A percentile compares a stretch with the other conserved stretches of the same genome.
Evolutionary conservation across 805 yeast genomes (phyloP).

Genomic region (Metschnikowia sp.): DNA sequence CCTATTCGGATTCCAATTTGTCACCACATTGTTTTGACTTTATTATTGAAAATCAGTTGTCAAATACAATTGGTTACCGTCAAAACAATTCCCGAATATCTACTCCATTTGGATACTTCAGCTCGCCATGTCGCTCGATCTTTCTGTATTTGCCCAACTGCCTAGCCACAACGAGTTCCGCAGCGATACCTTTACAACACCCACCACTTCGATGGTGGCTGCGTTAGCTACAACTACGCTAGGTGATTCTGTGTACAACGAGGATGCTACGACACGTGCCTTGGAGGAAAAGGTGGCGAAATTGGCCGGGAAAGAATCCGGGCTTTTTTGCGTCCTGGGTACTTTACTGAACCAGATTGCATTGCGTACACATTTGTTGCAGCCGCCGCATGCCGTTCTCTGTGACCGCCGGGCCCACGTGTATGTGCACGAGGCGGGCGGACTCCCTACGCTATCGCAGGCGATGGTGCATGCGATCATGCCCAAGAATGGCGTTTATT

Average conservation of each 20-base stretch:
- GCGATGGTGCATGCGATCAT: slow-evolving; percentile 39
- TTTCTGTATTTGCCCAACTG: slow-evolving; percentile 7
- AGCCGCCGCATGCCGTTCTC: slow-evolving; percentile 40
- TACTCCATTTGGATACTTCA: no score
- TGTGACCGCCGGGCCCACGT: slow-evolving; percentile 40
- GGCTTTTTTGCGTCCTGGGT: slow-evolving; percentile 40
- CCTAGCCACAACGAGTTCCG: slow-evolving; percentile 19
- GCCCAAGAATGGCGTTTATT: slow-evolving; percentile 33
- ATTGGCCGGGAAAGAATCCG: slow-evolving; percentile 39
- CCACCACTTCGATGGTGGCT: slow-evolving; percentile 17
- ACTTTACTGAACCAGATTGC: slow-evolving; percentile 43
- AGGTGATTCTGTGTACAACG: slow-evolving; percentile 44
- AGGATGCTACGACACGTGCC: slow-evolving; percentile 32
- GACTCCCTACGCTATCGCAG: slow-evolving; percentile 40
- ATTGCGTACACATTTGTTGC: slow-evolving; percentile 35
- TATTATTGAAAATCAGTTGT: no score
- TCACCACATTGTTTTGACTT: no score
- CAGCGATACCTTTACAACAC: slow-evolving; percentile 22
- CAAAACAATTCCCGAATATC: no score
- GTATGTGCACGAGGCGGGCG: slow-evolving; percentile 40
- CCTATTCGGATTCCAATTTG: no score
- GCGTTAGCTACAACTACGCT: slow-evolving; percentile 25
- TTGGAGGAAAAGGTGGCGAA: slow-evolving; percentile 33
- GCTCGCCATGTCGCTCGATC: slow-evolving; percentile 10
- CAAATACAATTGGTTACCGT: no score